A percentile compares a stretch with the other conserved stretches of the same genome.
Evolutionary conservation across 208 protist genomes (phyloP).

Genomic region (Tritrichomonas foetus): DNA sequence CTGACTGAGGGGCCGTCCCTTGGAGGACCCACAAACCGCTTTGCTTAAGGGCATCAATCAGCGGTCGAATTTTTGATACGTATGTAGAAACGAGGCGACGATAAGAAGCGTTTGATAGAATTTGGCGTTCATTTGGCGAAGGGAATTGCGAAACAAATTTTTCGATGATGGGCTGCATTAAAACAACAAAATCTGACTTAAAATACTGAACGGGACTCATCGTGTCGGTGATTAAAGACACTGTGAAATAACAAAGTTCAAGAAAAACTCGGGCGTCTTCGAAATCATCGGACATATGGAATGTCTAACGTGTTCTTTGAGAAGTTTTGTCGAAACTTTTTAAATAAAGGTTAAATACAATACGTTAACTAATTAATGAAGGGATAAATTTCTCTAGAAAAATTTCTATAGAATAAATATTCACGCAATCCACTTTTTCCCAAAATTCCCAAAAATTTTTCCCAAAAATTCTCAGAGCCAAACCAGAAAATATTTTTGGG

Average conservation of each 20-base stretch:
- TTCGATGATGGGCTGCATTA: slow-evolving; percentile 26
- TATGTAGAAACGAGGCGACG: neutral
- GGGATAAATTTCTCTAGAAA: too few species aligned
- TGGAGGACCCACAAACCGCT: slow-evolving; percentile 17
- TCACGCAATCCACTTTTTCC: too few species aligned
- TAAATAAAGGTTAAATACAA: too few species aligned
- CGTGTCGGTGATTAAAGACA: neutral
- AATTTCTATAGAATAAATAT: too few species aligned
- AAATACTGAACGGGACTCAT: slow-evolving; percentile 2
- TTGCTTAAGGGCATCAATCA: slow-evolving; percentile 7
- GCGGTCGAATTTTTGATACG: neutral
- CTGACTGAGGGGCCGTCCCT: neutral
- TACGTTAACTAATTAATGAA: too few species aligned
- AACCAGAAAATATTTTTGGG: too few species aligned
- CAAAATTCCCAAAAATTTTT: too few species aligned
- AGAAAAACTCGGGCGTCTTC: neutral
- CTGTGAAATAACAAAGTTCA: slow-evolving; percentile 12
- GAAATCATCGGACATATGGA: slow-evolving; percentile 3
- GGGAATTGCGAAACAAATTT: slow-evolving; percentile 30
- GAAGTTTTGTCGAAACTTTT: too few species aligned
- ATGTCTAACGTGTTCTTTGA: neutral
- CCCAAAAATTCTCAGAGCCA: too few species aligned
- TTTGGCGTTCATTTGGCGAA: neutral
- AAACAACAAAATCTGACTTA: slow-evolving; percentile 31
- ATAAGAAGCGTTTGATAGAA: neutral